Conservation (phyloP, 2,329 filamentous ascomycete genomes). For the Geosmithia flava region DNA sequence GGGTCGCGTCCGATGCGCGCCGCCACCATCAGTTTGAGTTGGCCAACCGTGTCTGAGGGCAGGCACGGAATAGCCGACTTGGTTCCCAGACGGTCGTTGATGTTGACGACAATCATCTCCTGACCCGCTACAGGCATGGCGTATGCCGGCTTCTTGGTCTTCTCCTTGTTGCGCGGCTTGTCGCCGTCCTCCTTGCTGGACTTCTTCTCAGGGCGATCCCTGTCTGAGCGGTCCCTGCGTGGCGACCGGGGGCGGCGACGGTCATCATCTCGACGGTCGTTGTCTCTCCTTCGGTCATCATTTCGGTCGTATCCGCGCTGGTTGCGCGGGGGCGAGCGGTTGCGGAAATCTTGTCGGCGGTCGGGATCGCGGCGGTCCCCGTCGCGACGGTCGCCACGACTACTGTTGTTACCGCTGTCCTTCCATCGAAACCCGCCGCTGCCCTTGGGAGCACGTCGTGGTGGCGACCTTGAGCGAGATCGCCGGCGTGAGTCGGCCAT, state of each 20-base stretch:
- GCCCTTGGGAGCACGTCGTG: slow-evolving; percentile 9
- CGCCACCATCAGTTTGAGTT: slow-evolving; percentile 87
- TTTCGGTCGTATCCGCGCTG: slow-evolving; percentile 10
- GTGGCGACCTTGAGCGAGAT: slow-evolving; percentile 15
- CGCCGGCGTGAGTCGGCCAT: slow-evolving; percentile 13
- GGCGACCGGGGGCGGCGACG: slow-evolving; percentile 10
- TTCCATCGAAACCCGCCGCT: slow-evolving; percentile 46
- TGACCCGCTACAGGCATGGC: slow-evolving; percentile 32
- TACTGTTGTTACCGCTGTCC: slow-evolving; percentile 30
- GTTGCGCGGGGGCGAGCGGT: slow-evolving; percentile 16
- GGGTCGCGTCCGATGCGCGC: slow-evolving; percentile 79
- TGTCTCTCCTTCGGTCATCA: slow-evolving; percentile 7
- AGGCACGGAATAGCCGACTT: slow-evolving; percentile 88
- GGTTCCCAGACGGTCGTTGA: slow-evolving; percentile 94
- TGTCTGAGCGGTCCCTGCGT: slow-evolving; percentile 2
- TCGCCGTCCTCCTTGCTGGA: neutral
- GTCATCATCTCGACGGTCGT: slow-evolving; percentile 15
- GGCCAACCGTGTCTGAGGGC: slow-evolving; percentile 67
- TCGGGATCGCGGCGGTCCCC: slow-evolving; percentile 19
- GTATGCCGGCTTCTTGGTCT: slow-evolving; percentile 9
- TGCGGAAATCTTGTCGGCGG: slow-evolving; percentile 30
- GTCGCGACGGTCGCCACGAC: neutral
- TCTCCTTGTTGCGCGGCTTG: slow-evolving; percentile 18
- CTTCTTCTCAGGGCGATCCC: slow-evolving; percentile 3
- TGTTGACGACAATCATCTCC: slow-evolving; percentile 85